Percentiles rank a stretch among this genome's conserved stretches.
Evolutionary conservation across 805 yeast genomes (phyloP).

Genomic region (Tetrapisispora iriomotensis): DNA sequence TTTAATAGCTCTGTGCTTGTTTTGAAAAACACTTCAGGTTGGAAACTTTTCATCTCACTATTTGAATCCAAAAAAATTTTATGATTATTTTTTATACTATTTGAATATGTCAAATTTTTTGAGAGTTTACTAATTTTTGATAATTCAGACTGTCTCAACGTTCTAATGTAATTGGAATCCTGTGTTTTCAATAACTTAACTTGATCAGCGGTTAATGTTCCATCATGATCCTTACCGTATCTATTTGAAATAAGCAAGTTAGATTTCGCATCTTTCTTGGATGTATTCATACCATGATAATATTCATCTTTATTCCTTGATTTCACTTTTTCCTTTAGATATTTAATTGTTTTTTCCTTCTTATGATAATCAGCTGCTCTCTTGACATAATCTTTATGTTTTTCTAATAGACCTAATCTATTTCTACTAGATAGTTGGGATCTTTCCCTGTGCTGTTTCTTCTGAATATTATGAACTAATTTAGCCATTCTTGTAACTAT

Average conservation of each 20-base stretch:
- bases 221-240: conserved; percentile 30
- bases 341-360: conserved; percentile 52
- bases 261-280: conserved; percentile 47
- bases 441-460: conserved; percentile 93
- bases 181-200: conserved; percentile 80
- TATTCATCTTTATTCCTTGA: conserved; percentile 89
- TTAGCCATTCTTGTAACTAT: conserved; percentile 47
- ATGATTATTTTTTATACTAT: conserved; percentile 38
- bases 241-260: conserved; percentile 65
- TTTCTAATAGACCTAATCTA: conserved; percentile 79
- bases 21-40: conserved; percentile 55
- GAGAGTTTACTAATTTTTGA: conserved; percentile 35
- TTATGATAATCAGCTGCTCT: conserved; percentile 59
- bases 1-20: conserved; percentile 57
- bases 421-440: conserved; percentile 71
- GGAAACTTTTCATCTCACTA: conserved; percentile 46
- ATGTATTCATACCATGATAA: conserved; percentile 76
- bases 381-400: conserved; percentile 74
- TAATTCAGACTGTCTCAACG: conserved; percentile 61
- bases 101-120: conserved; percentile 1
- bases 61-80: conserved; percentile 73
- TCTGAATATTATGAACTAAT: conserved; percentile 81
- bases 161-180: conserved; percentile 77
- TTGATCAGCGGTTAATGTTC: conserved; percentile 55
- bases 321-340: conserved; percentile 61